Conservation (phyloP, 805 yeast species). For the Geotrichum ghanense region DNA sequence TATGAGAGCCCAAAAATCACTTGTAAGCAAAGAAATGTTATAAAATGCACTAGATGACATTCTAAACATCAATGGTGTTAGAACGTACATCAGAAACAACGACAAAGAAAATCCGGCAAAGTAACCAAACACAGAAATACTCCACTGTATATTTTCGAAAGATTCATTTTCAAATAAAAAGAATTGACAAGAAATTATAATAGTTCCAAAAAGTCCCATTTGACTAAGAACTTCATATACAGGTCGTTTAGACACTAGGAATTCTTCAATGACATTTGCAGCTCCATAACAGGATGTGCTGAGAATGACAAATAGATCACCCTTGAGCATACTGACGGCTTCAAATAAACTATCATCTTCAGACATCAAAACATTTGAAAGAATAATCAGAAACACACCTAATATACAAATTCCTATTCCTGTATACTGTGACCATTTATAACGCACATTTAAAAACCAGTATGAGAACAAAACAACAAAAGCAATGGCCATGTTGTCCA, state of each 20-base stretch:
- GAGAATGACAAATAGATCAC: slow-evolving; percentile 32
- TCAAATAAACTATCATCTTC: slow-evolving; percentile 26
- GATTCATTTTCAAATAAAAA: slow-evolving; percentile 33
- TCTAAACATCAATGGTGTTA: slow-evolving; percentile 33
- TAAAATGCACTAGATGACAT: slow-evolving; percentile 38
- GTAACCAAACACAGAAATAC: slow-evolving; percentile 30
- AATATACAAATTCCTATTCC: slow-evolving; percentile 32
- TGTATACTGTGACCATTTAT: slow-evolving; percentile 33
- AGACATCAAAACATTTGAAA: slow-evolving; percentile 28
- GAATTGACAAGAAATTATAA: slow-evolving; percentile 34
- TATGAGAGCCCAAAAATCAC: slow-evolving; percentile 35
- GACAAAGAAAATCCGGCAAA: slow-evolving; percentile 31
- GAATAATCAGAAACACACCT: slow-evolving; percentile 32
- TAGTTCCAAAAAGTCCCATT: slow-evolving; percentile 31
- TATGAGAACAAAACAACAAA: slow-evolving; percentile 33
- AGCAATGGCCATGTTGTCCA: slow-evolving; percentile 36
- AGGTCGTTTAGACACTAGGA: slow-evolving; percentile 33
- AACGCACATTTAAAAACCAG: slow-evolving; percentile 31
- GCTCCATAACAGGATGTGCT: slow-evolving; percentile 36
- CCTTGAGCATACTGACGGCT: slow-evolving; percentile 32
- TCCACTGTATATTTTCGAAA: slow-evolving; percentile 29
- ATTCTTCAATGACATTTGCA: slow-evolving; percentile 34
- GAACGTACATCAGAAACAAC: slow-evolving; percentile 29
- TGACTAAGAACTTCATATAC: slow-evolving; percentile 34
- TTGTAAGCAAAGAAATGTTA: slow-evolving; percentile 32